These are phyloP conservation scores for Pharus latifolius DNA, from an alignment of 176 grass and related monocot species.

Conservation along the genomic window DNA sequence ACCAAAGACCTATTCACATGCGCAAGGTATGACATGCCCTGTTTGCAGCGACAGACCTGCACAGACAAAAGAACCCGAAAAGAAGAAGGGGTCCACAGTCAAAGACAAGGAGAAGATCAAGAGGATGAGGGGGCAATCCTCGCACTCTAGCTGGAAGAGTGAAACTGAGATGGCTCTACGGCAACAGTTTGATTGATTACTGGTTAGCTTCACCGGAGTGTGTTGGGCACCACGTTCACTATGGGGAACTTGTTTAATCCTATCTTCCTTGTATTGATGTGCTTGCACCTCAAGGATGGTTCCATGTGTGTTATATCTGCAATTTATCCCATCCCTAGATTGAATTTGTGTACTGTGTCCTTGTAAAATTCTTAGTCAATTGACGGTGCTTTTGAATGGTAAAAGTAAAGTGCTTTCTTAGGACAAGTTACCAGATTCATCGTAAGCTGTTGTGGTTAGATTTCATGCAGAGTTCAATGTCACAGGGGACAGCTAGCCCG, in stretches of 20 bases:
- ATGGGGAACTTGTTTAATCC: not conserved
- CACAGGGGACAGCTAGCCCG: too few relatives aligned
- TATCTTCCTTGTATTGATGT: not conserved
- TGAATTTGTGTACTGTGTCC: too few relatives aligned
- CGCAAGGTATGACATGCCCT: constrained; percentile 66
- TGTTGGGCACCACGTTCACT: not conserved
- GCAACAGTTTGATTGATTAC: constrained; percentile 73
- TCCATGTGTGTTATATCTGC: constrained; percentile 1
- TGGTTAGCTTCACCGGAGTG: not conserved
- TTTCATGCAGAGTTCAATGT: too few relatives aligned
- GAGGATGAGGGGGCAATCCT: constrained; percentile 85
- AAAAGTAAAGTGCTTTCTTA: too few relatives aligned
- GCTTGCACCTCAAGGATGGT: not conserved
- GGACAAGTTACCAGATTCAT: too few relatives aligned
- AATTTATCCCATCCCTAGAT: not conserved
- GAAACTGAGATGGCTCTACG: constrained; percentile 90
- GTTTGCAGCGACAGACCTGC: constrained; percentile 51
- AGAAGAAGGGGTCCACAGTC: constrained; percentile 57
- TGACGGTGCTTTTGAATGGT: too few relatives aligned
- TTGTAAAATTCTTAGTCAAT: too few relatives aligned
- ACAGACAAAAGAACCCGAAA: constrained; percentile 48
- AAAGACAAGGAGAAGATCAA: constrained; percentile 97
- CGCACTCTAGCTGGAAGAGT: constrained; percentile 86
- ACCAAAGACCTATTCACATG: constrained; percentile 82
- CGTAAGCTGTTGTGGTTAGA: too few relatives aligned